Evolutionary conservation across 1,139 yeast genomes (phyloP), one percentile per base, ranked within the genome.

Genomic region (Zygoascus meyerae): DNA sequence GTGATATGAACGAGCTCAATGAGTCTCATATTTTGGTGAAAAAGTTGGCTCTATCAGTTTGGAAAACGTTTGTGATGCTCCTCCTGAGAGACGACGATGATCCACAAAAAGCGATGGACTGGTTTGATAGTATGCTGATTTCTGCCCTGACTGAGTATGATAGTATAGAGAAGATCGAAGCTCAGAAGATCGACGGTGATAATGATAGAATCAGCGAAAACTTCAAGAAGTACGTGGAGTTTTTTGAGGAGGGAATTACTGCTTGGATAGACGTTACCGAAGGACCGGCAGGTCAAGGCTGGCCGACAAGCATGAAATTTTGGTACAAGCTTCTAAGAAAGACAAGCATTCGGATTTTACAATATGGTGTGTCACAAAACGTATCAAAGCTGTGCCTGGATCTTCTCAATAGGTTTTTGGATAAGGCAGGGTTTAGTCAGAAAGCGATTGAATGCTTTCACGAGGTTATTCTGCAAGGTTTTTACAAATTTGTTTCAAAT

Each of bases 11-110:
- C 17, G 46, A 33, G 12, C 38, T 54, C 15, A 43, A 45, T 10
- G 52, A 51, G 18, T 55, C 58, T 1, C 58, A 55, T 43, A 51
- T 55, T n/a, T 42, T 36, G 12, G 57, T 52, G 4, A 40, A 58
- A 33, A 21, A 40, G 8, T 29, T 54, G 28, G 48, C 54, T 16
- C 31, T 54, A 9, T 43, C 43, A 7, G 54, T 55, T 1, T 54
- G 58, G 56, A 29, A 36, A 33, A 14, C 42, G 11, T 39, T 49
- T 10, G 44, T 48, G 7, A 42, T 31, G 16, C 37, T 37, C 28
- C 37, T 54, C 18, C 43, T 54, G 9, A 34, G 35, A 11, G 47
- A 46, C n/a, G 46, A 48, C 16, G 45, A 37, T 10, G 47, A 44
- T 42, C 34, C 50, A 5, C 30, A 17, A 11, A 47, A 36, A 11